Base-by-base conservation (phyloP, 2,329 filamentous ascomycete species). In the Phaeosphaeria sp. region DNA sequence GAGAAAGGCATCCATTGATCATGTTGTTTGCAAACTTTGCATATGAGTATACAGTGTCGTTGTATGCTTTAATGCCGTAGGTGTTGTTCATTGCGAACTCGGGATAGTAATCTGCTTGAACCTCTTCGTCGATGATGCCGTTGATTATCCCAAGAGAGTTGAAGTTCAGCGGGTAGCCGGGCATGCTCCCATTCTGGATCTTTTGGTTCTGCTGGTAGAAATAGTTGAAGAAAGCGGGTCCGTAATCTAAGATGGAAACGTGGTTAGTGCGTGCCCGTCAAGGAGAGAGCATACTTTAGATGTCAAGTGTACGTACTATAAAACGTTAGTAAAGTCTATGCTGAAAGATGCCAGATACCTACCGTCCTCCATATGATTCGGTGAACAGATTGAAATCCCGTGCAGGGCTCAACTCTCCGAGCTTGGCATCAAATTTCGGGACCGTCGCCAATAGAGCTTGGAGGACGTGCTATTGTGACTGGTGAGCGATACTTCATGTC, bases 41-140 rank as follows among this genome's bases (percentile, higher is more conserved):
- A 64, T 84, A 87, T 55, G 82, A 80, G 71, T 87, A 87, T 4
- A 87, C 81, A 2, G 84, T 85, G 21, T 87, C 82, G 61, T 87
- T 87, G 64, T 85, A 77, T 0, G 77, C 72, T 59, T 80, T 80
- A 65, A 85, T 84, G 41, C 82, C 83, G 56, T 87, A 87, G 10
- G 83, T 84, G 66, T 85, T 85, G 72, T 85, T 79, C 20, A 81
- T 74, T 0, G 83, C 82, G 54, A 85, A 84, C 48, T 84, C 81
- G 0, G 83, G 83, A 55, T 84, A 85, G 55, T 80, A 73, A 6
- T 66, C 74, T 15, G 76, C 75, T 59, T 87, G 85, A 46, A 84
- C 81, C 5, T 72, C 76, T 56, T 83, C 81, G 30, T 71, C 68
- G 22, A 69, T 67, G 43, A 68, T 62, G 22, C 83, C 82, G 64